Evolutionary conservation across 2,329 filamentous ascomycete genomes (phyloP).

Genomic region (Lecanicillium sp.): DNA sequence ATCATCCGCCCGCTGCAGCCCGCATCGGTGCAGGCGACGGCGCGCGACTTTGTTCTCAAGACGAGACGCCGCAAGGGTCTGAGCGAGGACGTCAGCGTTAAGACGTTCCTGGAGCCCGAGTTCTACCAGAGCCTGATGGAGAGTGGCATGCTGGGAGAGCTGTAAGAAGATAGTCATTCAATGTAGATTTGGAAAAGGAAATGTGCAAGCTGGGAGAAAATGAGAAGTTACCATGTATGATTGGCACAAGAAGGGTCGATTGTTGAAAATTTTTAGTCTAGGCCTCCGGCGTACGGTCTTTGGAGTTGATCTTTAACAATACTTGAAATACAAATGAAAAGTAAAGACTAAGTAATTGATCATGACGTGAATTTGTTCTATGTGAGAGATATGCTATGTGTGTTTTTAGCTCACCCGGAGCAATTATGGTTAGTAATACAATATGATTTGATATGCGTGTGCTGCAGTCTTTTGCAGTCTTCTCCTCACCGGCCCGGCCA

Average conservation of each 20-base stretch:
- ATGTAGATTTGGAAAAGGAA: not conserved
- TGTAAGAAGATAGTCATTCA: slow-evolving; percentile 17
- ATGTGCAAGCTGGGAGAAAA: not conserved
- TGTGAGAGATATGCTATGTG: too few relatives aligned
- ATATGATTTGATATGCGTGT: too few relatives aligned
- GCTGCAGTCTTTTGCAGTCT: too few relatives aligned
- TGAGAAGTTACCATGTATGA: not conserved
- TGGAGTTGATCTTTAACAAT: not conserved
- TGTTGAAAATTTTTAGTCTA: not conserved
- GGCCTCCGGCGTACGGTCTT: slow-evolving; percentile 11
- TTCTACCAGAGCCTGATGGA: slow-evolving; percentile 84
- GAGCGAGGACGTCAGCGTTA: slow-evolving; percentile 90
- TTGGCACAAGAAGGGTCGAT: not conserved
- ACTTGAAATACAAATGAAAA: not conserved
- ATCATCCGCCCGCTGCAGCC: slow-evolving; percentile 80
- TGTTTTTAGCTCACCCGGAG: too few relatives aligned
- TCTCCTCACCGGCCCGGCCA: too few relatives aligned
- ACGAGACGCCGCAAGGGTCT: slow-evolving; percentile 88
- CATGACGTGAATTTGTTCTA: too few relatives aligned
- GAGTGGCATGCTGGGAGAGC: slow-evolving; percentile 71
- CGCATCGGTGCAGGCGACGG: slow-evolving; percentile 80
- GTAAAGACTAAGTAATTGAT: too few relatives aligned
- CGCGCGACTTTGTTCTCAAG: slow-evolving; percentile 94
- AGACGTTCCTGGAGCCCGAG: slow-evolving; percentile 93
- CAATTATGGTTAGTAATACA: too few relatives aligned